These are phyloP conservation scores for Exophiala sp. DNA, from an alignment of 2,329 filamentous ascomycete species.

Conservation along the genomic window DNA sequence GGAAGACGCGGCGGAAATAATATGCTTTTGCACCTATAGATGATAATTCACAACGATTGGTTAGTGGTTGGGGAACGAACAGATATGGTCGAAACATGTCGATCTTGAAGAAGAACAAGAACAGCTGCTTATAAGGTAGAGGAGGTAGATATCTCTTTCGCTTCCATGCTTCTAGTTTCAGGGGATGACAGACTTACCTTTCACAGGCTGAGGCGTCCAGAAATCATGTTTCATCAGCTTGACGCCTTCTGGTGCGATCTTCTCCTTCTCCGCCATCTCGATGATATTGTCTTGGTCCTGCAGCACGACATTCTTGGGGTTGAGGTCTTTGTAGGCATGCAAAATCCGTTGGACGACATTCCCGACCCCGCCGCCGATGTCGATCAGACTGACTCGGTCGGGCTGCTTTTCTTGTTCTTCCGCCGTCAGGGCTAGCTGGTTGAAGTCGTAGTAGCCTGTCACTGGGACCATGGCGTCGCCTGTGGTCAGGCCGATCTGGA, in stretches of 20 bases:
- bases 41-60: neutral
- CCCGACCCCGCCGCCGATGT: constrained; percentile 24
- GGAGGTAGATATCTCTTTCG: too few relatives aligned
- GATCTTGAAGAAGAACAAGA: too few relatives aligned
- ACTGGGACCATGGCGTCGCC: constrained; percentile 11
- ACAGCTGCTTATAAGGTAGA: too few relatives aligned
- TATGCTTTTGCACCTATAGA: constrained; percentile 30
- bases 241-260: constrained; percentile 12
- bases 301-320: constrained; percentile 14
- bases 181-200: constrained; percentile 31
- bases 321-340: constrained; percentile 9
- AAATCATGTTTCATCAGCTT: constrained; percentile 35
- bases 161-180: neutral
- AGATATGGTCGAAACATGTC: too few relatives aligned
- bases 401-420: constrained; percentile 8
- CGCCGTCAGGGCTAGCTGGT: constrained; percentile 1
- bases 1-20: constrained; percentile 31
- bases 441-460: constrained; percentile 18
- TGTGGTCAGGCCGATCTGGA: constrained; percentile 29
- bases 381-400: constrained; percentile 15
- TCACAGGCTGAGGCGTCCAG: constrained; percentile 20
- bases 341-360: constrained; percentile 15
- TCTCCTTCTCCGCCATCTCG: constrained; percentile 12
- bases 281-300: constrained; percentile 13
- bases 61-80: too few relatives aligned